These are phyloP conservation scores for Tylopilus plumbeoviolaceoides DNA, from an alignment of 768 basidiomycete genomes.

Conservation along the genomic window DNA sequence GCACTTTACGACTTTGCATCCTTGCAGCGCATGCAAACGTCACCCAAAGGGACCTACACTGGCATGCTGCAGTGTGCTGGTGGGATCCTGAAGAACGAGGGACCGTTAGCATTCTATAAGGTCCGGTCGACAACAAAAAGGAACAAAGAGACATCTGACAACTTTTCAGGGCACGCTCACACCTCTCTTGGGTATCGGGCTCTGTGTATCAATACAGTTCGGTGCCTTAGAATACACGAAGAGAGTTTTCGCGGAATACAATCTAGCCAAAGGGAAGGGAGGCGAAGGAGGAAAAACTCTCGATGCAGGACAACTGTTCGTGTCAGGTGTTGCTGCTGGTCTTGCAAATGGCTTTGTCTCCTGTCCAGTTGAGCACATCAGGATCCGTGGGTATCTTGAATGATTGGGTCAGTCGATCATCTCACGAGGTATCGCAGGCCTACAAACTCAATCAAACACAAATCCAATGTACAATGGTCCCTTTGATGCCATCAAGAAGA, in stretches of 20 bases:
- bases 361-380: slow-evolving; percentile 95
- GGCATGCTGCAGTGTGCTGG: slow-evolving; percentile 88
- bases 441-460: slow-evolving; percentile 84
- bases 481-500: slow-evolving; percentile 83
- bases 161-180: slow-evolving; percentile 75
- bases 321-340: slow-evolving; percentile 81
- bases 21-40: slow-evolving; percentile 87
- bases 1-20: slow-evolving; percentile 10
- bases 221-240: slow-evolving; percentile 85
- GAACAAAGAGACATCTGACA: not conserved
- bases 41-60: slow-evolving; percentile 82
- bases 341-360: slow-evolving; percentile 90
- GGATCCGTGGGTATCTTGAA: slow-evolving; percentile 47
- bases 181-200: slow-evolving; percentile 86
- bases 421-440: slow-evolving; percentile 43
- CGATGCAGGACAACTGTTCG: slow-evolving; percentile 59
- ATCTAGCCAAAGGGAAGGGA: slow-evolving; percentile 54
- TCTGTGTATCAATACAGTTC: slow-evolving; percentile 96
- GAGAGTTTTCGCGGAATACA: slow-evolving; percentile 66
- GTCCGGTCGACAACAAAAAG: slow-evolving; percentile 33
- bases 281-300: slow-evolving; percentile 64
- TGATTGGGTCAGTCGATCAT: not conserved
- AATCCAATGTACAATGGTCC: slow-evolving; percentile 82
- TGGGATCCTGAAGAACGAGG: slow-evolving; percentile 88
- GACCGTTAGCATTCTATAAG: slow-evolving; percentile 94